Conservation (phyloP, 2,329 filamentous ascomycete genomes). For the Cytospora paraplurivora region DNA sequence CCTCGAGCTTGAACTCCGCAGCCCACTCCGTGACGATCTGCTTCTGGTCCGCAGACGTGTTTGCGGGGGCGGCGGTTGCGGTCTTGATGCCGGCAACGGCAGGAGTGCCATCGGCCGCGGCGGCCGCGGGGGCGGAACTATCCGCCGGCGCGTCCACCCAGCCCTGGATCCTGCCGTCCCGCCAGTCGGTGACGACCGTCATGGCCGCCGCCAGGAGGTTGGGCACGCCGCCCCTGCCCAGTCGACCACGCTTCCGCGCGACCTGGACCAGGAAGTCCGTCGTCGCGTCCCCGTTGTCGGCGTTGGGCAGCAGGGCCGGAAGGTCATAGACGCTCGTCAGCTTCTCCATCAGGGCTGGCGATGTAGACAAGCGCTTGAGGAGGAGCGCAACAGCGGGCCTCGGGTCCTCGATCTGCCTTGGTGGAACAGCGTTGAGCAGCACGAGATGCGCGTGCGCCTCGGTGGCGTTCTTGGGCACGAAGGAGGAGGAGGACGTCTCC, state of each 20-base stretch:
- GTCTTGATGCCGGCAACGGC: constrained; percentile 25
- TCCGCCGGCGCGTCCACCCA: constrained; percentile 78
- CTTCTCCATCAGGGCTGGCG: constrained; percentile 73
- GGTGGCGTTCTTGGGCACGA: constrained; percentile 61
- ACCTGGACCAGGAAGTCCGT: constrained; percentile 95
- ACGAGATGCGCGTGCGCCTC: constrained; percentile 83
- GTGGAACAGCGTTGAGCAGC: constrained; percentile 87
- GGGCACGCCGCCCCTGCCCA: constrained; percentile 87
- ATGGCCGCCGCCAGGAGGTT: constrained; percentile 87
- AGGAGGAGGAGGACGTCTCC: constrained; percentile 40
- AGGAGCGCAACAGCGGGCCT: constrained; percentile 83
- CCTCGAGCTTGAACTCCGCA: constrained; percentile 92
- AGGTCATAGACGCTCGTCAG: constrained; percentile 83
- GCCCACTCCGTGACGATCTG: constrained; percentile 91
- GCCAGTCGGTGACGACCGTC: constrained; percentile 94
- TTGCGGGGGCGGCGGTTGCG: constrained; percentile 44
- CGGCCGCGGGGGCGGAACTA: constrained; percentile 34
- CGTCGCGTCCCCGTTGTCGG: constrained; percentile 72
- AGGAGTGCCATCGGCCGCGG: constrained; percentile 32
- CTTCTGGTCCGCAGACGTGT: constrained; percentile 68
- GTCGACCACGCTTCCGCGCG: constrained; percentile 84
- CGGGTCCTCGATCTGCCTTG: constrained; percentile 92
- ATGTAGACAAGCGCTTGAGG: constrained; percentile 75
- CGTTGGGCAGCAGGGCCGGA: constrained; percentile 70
- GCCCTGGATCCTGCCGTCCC: constrained; percentile 90